Base-by-base conservation (phyloP, 345 rosid genomes). In the Lagerstroemia speciosa region DNA sequence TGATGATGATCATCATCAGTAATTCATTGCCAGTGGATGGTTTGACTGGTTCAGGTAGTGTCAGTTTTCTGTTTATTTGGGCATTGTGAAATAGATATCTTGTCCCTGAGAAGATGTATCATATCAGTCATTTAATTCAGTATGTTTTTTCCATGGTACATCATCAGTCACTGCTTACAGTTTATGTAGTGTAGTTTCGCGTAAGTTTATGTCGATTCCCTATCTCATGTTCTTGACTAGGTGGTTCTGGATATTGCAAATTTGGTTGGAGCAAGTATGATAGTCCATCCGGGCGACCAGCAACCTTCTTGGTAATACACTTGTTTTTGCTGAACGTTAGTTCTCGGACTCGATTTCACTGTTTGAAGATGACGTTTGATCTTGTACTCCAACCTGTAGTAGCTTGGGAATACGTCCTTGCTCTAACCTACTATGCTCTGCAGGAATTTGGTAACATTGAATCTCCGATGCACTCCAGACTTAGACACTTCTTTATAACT, bases 361-460 rank as follows among this genome's bases (percentile, higher is more conserved):
- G 19, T 52, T 14, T 14, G 46, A 2, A 41, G 46, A 41, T 41
- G 46, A 41, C 14, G 14, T 5, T 14, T 41, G 14, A 62, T 45
- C 32, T 41, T 41, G 0, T 32, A 14, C 38, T 38, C 26, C 19
- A 31, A 53, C 6, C 46, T 41, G 15, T 41, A 9, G 11, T 41
- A 8, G 38, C 14, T 14, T 41, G 7, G n/a, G 46, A 41, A 41
- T 14, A 41, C 10, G 0, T 41, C 9, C 16, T 41, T 41, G 46
- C 16, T 0, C 46, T 48, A 5, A 48, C 55, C 0, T 19, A 48
- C 55, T 76, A 64, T 67, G 45, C 65, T 77, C 60, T 75, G 69
- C 85, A 91, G 97, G 97, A 91, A 79, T 91, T 93, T 72, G 96
- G 97, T 67, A 89, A 93, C 74, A 89, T 89, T 9, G 98, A 93